These are phyloP conservation scores for Fusarium nodosum DNA, from an alignment of 2,329 filamentous ascomycete genomes.

Conservation along the genomic window DNA sequence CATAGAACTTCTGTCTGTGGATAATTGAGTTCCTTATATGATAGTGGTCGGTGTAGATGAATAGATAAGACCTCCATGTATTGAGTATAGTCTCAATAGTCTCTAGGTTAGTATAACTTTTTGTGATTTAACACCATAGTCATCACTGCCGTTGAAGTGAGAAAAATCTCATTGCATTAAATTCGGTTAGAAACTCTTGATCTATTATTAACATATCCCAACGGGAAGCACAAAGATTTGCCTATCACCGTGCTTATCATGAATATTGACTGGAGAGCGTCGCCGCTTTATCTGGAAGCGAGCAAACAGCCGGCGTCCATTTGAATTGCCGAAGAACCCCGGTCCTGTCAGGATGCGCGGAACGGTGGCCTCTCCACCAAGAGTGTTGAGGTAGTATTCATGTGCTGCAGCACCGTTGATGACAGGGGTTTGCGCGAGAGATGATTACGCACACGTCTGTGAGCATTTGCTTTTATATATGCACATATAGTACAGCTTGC, in stretches of 20 bases:
- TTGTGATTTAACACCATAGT: neutral
- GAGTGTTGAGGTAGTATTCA: neutral
- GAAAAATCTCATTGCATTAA: too few species aligned
- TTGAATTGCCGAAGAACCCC: slow-evolving; percentile 5
- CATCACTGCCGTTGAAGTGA: too few species aligned
- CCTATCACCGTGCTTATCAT: neutral
- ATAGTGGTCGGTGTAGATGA: neutral
- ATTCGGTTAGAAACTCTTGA: too few species aligned
- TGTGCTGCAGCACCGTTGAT: neutral
- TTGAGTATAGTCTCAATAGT: too few species aligned
- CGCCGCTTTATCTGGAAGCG: neutral
- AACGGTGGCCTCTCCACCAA: neutral
- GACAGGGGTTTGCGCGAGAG: neutral
- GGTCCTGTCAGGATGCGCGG: neutral
- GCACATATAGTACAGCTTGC: neutral
- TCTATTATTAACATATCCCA: too few species aligned
- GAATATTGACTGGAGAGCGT: neutral
- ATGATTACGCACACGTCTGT: neutral
- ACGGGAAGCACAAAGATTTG: neutral
- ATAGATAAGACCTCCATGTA: neutral
- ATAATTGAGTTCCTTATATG: neutral
- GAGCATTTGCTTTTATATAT: neutral
- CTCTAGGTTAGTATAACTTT: too few species aligned
- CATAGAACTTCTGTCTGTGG: neutral
- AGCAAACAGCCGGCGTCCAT: neutral